phyloP scores from a whole-genome alignment of 345 rosid genomes.

The Hibiscus trionum region DNA sequence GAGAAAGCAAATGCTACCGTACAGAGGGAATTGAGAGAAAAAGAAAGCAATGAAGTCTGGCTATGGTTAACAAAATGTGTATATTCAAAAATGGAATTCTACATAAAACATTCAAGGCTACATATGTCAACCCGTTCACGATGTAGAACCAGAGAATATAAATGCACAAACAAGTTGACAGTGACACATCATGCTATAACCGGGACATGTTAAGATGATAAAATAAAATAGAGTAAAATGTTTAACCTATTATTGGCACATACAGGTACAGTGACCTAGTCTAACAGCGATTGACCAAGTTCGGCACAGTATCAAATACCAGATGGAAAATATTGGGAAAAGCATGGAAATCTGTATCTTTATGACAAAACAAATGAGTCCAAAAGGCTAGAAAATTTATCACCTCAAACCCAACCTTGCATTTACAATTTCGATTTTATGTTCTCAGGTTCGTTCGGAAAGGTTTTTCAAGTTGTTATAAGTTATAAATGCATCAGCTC shows the following conservation, averaged over 20 bases:
- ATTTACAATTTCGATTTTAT: background rate
- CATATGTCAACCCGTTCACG: background rate
- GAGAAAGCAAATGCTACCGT: background rate
- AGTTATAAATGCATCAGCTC: slow-evolving; percentile 1
- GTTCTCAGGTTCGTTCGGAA: background rate
- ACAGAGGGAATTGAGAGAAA: background rate
- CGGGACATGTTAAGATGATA: background rate
- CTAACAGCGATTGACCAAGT: background rate
- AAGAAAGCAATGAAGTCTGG: background rate
- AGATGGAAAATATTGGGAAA: too few relatives aligned
- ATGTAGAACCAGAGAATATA: background rate
- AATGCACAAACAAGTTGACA: background rate
- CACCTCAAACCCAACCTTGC: background rate
- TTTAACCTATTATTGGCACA: background rate
- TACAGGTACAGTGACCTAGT: background rate
- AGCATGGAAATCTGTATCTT: background rate
- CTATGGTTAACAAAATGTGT: background rate
- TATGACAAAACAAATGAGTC: background rate
- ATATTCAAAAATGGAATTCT: background rate
- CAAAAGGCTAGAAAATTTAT: background rate
- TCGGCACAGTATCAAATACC: background rate
- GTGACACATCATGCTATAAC: background rate
- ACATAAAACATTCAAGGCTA: background rate
- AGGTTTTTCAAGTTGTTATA: background rate
- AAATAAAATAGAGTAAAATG: background rate